Base-by-base conservation (phyloP, 805 yeast species). In the Ogataea ramenticola region DNA sequence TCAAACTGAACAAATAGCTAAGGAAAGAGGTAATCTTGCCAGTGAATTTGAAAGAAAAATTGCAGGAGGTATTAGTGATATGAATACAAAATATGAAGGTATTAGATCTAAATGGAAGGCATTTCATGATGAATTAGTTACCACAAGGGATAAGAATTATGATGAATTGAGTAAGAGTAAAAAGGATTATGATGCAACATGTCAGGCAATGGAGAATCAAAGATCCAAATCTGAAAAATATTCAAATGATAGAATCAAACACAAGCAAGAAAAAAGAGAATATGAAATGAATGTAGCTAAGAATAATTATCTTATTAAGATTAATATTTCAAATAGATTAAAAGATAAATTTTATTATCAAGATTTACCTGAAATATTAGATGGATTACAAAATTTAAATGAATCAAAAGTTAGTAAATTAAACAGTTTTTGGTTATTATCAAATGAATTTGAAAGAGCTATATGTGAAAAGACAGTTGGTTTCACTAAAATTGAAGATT, bases 261-360 rank as follows among this genome's bases (percentile, higher is more conserved):
- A 68, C 49, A 82, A 78, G 56, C 63, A 76, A 38, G 70, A 71
- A 27, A 84, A 82, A 27, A 79, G 79, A 50, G 84, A 84, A 56
- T 57, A 66, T 4, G 93, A 84, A 31, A 93, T 93, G 99, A 85
- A 89, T 62, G 74, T 74, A 45, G 79, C 82, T n/a, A 93, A 93
- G 62, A 91, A 91, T 64, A 74, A 74, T 27, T 93, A 93, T 61
- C 65, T 93, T 51, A 75, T 93, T 46, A 79, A 79, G 51, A 82
- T 93, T 58, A 85, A 80, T 54, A 77, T 86, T 24, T 93, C 96
- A 43, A 93, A 93, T 64, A 74, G 98, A 47, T 67, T 90, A 46
- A 93, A 93, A 65, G 98, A 91, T 62, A 93, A 93, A 63, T 89
- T 80, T 65, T 90, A 72, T 61, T 89, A 84, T 58, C 97, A 91